phyloP scores from a whole-genome alignment of 352 stramenopile species.

The Pythium sukuiense region DNA sequence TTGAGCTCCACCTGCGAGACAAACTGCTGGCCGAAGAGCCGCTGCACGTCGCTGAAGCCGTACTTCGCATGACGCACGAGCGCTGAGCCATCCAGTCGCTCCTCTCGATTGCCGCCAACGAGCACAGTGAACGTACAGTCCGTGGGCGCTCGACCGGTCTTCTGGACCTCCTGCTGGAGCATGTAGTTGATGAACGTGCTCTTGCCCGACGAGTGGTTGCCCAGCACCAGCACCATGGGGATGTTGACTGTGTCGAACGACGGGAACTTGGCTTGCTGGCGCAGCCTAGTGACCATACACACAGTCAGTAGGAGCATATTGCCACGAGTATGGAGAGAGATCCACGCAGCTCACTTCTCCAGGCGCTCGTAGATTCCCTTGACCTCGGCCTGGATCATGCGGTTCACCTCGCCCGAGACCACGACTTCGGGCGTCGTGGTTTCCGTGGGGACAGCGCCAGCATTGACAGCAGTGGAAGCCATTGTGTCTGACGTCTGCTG shows the following conservation, averaged over 20 bases:
- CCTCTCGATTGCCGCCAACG: slow-evolving; percentile 60
- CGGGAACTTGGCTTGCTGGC: slow-evolving; percentile 69
- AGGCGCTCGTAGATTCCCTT: slow-evolving; percentile 64
- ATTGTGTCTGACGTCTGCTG: slow-evolving; percentile 15
- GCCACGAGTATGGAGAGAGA: neutral
- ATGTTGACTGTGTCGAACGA: slow-evolving; percentile 78
- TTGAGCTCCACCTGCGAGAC: slow-evolving; percentile 89
- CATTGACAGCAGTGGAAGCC: neutral
- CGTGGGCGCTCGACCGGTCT: slow-evolving; percentile 76
- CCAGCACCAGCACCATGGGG: slow-evolving; percentile 83
- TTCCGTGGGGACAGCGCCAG: slow-evolving; percentile 17
- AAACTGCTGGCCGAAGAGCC: slow-evolving; percentile 76
- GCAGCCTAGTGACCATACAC: slow-evolving; percentile 35
- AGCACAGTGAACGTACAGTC: slow-evolving; percentile 87
- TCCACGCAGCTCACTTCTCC: slow-evolving; percentile 34
- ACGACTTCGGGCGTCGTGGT: slow-evolving; percentile 36
- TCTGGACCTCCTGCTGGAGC: slow-evolving; percentile 79
- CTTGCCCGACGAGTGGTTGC: slow-evolving; percentile 86
- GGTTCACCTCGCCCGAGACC: slow-evolving; percentile 68
- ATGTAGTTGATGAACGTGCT: slow-evolving; percentile 90
- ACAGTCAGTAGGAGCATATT: neutral
- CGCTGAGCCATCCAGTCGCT: slow-evolving; percentile 77
- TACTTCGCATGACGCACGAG: slow-evolving; percentile 71
- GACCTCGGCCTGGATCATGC: slow-evolving; percentile 85
- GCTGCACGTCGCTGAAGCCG: slow-evolving; percentile 79